A percentile compares a stretch with the other conserved stretches of the same genome.
Evolutionary conservation across 768 basidiomycete species (phyloP).

Genomic region (Tylopilus balloui): DNA sequence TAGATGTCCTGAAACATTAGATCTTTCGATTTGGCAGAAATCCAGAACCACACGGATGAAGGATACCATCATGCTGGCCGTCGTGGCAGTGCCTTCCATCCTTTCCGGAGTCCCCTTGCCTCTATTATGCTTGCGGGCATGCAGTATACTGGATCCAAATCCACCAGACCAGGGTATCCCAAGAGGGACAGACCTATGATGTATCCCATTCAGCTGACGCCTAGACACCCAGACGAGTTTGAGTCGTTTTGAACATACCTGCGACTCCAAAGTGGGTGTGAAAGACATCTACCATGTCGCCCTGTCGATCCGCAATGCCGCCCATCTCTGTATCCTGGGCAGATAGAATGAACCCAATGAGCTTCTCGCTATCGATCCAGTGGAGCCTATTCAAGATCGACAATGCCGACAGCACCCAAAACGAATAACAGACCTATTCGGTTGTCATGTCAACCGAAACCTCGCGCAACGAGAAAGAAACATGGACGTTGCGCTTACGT

Average conservation of each 20-base stretch:
- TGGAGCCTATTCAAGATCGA: conserved; percentile 76
- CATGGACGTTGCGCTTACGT: conserved; percentile 52
- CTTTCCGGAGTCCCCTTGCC: conserved; percentile 60
- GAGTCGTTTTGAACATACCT: conserved; percentile 38
- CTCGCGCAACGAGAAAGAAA: not conserved
- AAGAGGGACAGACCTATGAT: conserved; percentile 73
- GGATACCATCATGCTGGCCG: conserved; percentile 14
- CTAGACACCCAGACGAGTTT: not conserved
- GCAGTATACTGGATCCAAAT: conserved; percentile 93
- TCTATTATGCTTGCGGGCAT: conserved; percentile 83
- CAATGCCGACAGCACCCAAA: conserved; percentile 90
- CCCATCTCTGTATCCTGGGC: conserved; percentile 88
- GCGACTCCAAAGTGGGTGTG: conserved; percentile 92
- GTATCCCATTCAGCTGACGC: conserved; percentile 3
- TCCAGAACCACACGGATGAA: conserved; percentile 3
- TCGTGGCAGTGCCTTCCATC: conserved; percentile 31
- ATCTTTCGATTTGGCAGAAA: conserved; percentile 6
- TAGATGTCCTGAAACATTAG: not conserved
- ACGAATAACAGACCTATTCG: conserved; percentile 82
- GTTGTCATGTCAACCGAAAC: not conserved
- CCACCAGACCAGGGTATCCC: conserved; percentile 78
- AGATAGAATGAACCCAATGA: conserved; percentile 78
- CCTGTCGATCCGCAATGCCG: conserved; percentile 91
- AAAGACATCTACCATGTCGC: conserved; percentile 95
- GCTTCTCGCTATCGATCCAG: conserved; percentile 85